Evolutionary conservation across 2,329 filamentous ascomycete genomes (phyloP).

Genomic region (Emmonsia crescens): DNA sequence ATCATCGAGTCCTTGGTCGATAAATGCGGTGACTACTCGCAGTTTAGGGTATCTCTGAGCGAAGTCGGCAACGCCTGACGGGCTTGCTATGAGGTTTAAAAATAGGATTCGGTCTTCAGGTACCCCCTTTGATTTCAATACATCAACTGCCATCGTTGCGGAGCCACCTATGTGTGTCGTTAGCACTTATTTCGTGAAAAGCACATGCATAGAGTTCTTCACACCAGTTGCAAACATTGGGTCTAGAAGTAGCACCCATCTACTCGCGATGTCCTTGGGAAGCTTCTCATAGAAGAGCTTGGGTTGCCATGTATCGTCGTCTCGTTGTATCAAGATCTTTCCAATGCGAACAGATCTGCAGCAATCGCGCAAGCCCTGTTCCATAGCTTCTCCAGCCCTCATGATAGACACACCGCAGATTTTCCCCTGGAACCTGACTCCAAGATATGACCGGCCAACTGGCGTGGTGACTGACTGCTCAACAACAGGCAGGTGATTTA

Average conservation of each 20-base stretch:
- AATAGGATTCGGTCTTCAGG: conserved; percentile 93
- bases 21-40: conserved; percentile 87
- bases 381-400: conserved; percentile 97
- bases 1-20: conserved; percentile 91
- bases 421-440: conserved; percentile 92
- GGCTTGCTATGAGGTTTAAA: conserved; percentile 94
- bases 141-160: conserved; percentile 92
- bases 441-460: conserved; percentile 75
- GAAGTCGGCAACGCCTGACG: conserved; percentile 82
- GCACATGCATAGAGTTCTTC: conserved; percentile 15
- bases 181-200: not conserved
- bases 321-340: conserved; percentile 94
- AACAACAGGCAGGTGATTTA: conserved; percentile 90
- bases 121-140: conserved; percentile 79
- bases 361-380: conserved; percentile 90
- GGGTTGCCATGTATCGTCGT: conserved; percentile 86
- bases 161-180: conserved; percentile 57
- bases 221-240: conserved; percentile 98
- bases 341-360: conserved; percentile 96
- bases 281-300: conserved; percentile 98
- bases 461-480: conserved; percentile 84
- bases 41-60: conserved; percentile 79
- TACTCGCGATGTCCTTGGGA: conserved; percentile 78
- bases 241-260: conserved; percentile 89
- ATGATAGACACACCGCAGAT: conserved; percentile 98